phyloP scores from a whole-genome alignment of 2,329 filamentous ascomycete genomes.

The Fusarium buxicola region DNA sequence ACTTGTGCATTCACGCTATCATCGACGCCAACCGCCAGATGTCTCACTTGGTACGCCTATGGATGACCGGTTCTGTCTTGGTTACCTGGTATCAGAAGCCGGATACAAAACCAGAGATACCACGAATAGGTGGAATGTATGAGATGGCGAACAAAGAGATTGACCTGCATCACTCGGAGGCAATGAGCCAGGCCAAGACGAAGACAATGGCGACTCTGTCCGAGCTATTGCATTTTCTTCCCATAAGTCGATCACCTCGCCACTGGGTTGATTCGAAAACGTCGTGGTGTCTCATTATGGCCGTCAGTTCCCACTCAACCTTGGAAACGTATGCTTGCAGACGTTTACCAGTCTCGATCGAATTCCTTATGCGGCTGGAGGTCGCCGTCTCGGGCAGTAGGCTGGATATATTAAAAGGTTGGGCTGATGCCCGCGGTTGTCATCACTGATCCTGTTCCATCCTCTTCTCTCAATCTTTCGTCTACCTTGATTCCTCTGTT shows the following conservation, averaged over 20 bases:
- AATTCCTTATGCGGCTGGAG: conserved; percentile 37
- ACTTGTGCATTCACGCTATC: conserved; percentile 25
- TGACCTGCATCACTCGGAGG: conserved; percentile 1
- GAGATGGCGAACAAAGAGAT: conserved; percentile 37
- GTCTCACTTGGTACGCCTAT: conserved; percentile 22
- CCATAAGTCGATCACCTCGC: conserved; percentile 2
- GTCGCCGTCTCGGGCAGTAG: conserved; percentile 19
- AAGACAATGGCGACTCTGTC: conserved; percentile 17
- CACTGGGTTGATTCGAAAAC: conserved; percentile 20
- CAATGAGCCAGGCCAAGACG: conserved; percentile 3
- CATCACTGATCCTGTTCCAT: conserved; percentile 14
- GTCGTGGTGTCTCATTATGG: conserved; percentile 41
- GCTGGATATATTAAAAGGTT: conserved; percentile 38
- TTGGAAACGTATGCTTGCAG: conserved; percentile 38
- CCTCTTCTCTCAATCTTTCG: conserved; percentile 7
- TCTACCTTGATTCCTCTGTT: conserved; percentile 20
- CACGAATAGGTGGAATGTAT: conserved; percentile 33
- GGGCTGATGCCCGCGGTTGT: conserved; percentile 17
- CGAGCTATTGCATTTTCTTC: conserved; percentile 41
- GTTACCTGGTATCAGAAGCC: conserved; percentile 14
- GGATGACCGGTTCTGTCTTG: background rate
- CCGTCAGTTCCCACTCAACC: conserved; percentile 21
- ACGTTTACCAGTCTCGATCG: conserved; percentile 29
- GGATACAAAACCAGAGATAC: conserved; percentile 19
- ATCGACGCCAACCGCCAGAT: conserved; percentile 23